These are phyloP conservation scores for Austroboletus novae-zelandiae DNA, from an alignment of 1,284 basidiomycete genomes.

Conservation along the genomic window DNA sequence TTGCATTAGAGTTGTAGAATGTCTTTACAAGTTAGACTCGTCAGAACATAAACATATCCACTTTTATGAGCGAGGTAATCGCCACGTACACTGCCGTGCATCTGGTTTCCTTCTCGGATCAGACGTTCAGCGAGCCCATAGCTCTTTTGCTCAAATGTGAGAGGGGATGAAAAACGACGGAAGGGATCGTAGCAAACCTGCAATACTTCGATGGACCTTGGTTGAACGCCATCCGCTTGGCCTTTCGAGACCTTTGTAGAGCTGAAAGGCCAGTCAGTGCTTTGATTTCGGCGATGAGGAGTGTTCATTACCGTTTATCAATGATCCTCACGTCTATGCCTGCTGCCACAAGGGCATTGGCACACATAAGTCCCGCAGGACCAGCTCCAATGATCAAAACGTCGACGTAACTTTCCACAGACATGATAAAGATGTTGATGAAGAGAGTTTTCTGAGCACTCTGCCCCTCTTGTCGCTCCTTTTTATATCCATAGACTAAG, in stretches of 20 bases:
- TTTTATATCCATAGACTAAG: neutral
- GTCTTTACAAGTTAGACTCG: conserved; percentile 39
- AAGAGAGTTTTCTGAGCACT: neutral
- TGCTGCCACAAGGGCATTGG: conserved; percentile 58
- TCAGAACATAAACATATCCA: no score
- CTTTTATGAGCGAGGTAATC: neutral
- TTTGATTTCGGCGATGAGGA: no score
- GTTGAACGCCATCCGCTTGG: conserved; percentile 43
- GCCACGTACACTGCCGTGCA: neutral
- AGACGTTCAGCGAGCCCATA: neutral
- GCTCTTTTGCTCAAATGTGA: conserved; percentile 33
- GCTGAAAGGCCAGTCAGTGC: conserved; percentile 32
- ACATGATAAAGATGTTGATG: neutral
- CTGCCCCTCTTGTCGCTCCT: neutral
- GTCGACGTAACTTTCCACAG: conserved; percentile 42
- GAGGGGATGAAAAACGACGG: neutral
- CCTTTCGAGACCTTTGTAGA: conserved; percentile 57
- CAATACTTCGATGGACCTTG: neutral
- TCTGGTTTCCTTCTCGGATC: neutral
- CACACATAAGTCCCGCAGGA: conserved; percentile 57
- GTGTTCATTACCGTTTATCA: conserved; percentile 9
- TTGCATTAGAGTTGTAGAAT: conserved; percentile 63
- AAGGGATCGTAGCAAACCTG: neutral
- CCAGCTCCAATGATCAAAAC: conserved; percentile 56
- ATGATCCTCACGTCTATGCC: conserved; percentile 58